These are phyloP conservation scores for Neoarthrinium moseri DNA, from an alignment of 2,329 filamentous ascomycete species.

Conservation along the genomic window DNA sequence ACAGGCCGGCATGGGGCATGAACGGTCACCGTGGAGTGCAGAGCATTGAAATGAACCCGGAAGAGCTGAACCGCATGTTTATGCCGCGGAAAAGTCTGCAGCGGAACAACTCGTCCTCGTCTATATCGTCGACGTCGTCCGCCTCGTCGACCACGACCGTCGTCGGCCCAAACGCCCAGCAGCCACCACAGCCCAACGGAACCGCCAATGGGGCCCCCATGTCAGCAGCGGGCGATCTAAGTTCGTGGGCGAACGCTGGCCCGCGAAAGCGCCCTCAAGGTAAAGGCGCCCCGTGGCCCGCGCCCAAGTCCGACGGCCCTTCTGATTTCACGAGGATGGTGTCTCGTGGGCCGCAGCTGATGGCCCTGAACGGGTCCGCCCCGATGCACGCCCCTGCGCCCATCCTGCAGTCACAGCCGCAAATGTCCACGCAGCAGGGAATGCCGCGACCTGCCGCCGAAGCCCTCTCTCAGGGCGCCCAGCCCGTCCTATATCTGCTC, in stretches of 20 bases:
- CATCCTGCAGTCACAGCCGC: constrained; percentile 34
- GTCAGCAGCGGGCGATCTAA: constrained; percentile 45
- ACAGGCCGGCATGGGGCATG: constrained; percentile 65
- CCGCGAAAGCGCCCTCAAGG: constrained; percentile 51
- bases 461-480: constrained; percentile 59
- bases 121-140: constrained; percentile 67
- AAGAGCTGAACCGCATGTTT: constrained; percentile 85
- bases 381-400: constrained; percentile 37
- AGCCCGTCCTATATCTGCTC: constrained; percentile 79
- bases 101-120: constrained; percentile 88
- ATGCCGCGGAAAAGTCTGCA: constrained; percentile 85
- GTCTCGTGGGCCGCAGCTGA: constrained; percentile 33
- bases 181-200: constrained; percentile 1
- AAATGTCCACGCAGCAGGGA: constrained; percentile 39
- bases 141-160: constrained; percentile 63
- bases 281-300: constrained; percentile 47
- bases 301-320: constrained; percentile 45
- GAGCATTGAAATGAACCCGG: constrained; percentile 67
- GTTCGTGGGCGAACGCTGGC: constrained; percentile 47
- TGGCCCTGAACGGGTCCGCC: constrained; percentile 40
- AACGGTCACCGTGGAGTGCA: constrained; percentile 44
- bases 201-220: constrained; percentile 56
- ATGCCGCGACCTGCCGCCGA: constrained; percentile 67
- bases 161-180: constrained; percentile 48
- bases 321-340: constrained; percentile 46